Evolutionary conservation across 2,329 filamentous ascomycete species (phyloP), one percentile per base, ranked within the genome.

Genomic region (Biscogniauxia marginata): DNA sequence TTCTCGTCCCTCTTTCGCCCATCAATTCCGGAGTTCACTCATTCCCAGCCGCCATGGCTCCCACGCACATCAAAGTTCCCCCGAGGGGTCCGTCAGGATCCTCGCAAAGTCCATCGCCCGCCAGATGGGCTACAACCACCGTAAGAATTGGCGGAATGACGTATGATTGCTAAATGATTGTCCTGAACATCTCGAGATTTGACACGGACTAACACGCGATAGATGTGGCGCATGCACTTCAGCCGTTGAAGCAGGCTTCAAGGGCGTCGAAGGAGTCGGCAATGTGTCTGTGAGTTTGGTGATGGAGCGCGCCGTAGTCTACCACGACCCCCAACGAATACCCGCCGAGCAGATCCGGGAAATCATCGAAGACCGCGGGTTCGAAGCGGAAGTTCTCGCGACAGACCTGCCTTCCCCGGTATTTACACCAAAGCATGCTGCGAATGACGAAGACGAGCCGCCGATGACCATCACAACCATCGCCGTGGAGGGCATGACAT

Each of bases 161-260:
- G 82, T 85, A 65, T 20, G 61, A 48, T 46, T 13, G 44, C 43
- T 13, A 43, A 9, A 11, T 8, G 13, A 24, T 1, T 23, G 50
- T 21, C 9, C 20, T 13, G 11, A 19, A 21, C 7, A 19, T 47
- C 11, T 49, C 23, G n/a, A n/a, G n/a, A 9, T 13, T n/a, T 20
- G 5, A n/a, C 20, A 39, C 34, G 50, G 43, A 58, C 72, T 77
- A 60, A 77, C 65, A 39, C 24, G 39, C 82, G 79, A 83, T 81
- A 85, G 83, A 62, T 99, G 95, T 76, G 93, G 93, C 70, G 89
- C 93, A 65, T 99, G 95, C 73, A 97, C 93, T 23, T 96, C 93
- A 46, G 88, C 95, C n/a, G 88, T 99, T 65, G 93, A 98, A 80
- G 85, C 88, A 57, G 95, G 90, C 63, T 96, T 99, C 76, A 89